A percentile compares a stretch with the other conserved stretches of the same genome.
Conservation (phyloP, 768 basidiomycete species). For the Suillus placidus region DNA sequence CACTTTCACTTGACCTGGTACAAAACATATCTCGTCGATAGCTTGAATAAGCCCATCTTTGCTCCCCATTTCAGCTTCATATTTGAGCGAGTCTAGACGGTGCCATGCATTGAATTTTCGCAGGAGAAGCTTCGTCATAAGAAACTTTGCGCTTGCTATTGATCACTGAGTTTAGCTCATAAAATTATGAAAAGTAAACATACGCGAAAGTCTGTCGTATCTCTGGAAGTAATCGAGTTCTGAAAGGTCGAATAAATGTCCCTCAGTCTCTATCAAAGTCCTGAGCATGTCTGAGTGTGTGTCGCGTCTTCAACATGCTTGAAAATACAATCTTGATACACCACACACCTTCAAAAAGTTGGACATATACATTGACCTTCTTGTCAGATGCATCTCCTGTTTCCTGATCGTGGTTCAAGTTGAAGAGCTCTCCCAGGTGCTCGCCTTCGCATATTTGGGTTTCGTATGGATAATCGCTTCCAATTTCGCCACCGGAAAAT, state of each 20-base stretch:
- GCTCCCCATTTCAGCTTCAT: conserved; percentile 44
- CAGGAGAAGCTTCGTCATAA: conserved; percentile 63
- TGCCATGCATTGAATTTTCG: conserved; percentile 61
- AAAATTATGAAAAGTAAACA: conserved; percentile 25
- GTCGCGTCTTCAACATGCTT: not conserved
- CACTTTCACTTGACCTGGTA: conserved; percentile 6
- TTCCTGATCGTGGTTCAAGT: conserved; percentile 1
- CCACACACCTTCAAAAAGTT: conserved; percentile 33
- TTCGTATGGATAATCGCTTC: conserved; percentile 17
- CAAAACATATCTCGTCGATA: conserved; percentile 46
- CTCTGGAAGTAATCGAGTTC: conserved; percentile 49
- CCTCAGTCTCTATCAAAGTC: conserved; percentile 52
- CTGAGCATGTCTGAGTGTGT: conserved; percentile 52
- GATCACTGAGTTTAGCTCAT: conserved; percentile 14
- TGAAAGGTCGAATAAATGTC: conserved; percentile 49
- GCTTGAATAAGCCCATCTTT: conserved; percentile 39
- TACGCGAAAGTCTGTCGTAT: conserved; percentile 53
- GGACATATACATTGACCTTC: conserved; percentile 27
- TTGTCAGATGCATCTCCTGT: not conserved
- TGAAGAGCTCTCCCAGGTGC: conserved; percentile 12
- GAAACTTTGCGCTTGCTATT: conserved; percentile 59
- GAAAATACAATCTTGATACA: not conserved
- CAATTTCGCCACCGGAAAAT: conserved; percentile 33
- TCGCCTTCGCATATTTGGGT: conserved; percentile 10
- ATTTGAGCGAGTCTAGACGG: conserved; percentile 47